Conservation (phyloP, 495 filamentous ascomycete genomes). For the Amniculicola lignicola region DNA sequence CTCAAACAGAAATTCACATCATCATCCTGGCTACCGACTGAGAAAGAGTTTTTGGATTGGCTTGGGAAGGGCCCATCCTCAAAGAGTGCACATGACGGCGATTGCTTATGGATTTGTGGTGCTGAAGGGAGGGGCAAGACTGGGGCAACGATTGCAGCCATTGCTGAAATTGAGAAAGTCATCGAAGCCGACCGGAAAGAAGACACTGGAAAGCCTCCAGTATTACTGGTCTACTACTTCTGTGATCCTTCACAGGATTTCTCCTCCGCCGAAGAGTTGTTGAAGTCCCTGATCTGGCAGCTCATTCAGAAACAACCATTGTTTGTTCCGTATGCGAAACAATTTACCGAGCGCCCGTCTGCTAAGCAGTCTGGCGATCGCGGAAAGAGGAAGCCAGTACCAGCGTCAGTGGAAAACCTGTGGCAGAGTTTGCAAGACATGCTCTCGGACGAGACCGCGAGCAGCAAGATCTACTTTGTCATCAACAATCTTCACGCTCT, state of each 20-base stretch:
- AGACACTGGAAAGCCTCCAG: constrained; percentile 23
- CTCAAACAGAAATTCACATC: constrained; percentile 34
- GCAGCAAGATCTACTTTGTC: constrained; percentile 36
- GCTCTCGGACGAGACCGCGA: background rate
- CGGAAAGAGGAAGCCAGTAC: constrained; percentile 1
- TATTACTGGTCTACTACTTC: constrained; percentile 44
- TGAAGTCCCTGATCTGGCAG: constrained; percentile 42
- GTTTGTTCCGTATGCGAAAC: constrained; percentile 41
- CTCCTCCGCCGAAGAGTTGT: constrained; percentile 42
- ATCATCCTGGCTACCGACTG: constrained; percentile 41
- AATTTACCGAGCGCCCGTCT: constrained; percentile 38
- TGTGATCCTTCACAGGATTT: constrained; percentile 40
- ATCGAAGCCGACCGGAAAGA: constrained; percentile 5
- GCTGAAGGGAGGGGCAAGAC: constrained; percentile 30
- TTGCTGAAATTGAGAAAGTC: constrained; percentile 31
- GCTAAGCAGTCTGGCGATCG: constrained; percentile 38
- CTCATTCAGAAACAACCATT: constrained; percentile 40
- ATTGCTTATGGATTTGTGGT: constrained; percentile 42
- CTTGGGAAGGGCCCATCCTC: constrained; percentile 4
- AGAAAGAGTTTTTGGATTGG: constrained; percentile 40
- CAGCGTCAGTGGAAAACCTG: background rate
- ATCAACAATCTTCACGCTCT: constrained; percentile 43
- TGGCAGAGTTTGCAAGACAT: constrained; percentile 10
- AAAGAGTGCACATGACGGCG: background rate
- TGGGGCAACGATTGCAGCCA: constrained; percentile 31